Percentiles rank a stretch among this genome's conserved stretches.
These are phyloP conservation scores for Lichtheimia ornata DNA, from an alignment of 371 early-diverging fungal species.

Conservation along the genomic window DNA sequence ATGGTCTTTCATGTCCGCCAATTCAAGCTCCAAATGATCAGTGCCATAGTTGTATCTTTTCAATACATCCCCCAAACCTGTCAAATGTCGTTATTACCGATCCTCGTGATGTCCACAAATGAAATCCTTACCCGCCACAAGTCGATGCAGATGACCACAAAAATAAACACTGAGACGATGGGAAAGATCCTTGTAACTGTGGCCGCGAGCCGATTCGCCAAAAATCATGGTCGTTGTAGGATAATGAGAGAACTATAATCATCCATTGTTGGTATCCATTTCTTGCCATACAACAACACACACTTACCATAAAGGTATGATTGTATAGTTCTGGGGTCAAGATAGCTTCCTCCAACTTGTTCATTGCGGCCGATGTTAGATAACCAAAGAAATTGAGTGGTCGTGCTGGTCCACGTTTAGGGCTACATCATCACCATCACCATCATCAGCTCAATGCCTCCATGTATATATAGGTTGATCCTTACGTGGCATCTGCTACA, in stretches of 20 bases:
- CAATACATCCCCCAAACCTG: slow-evolving; percentile 66
- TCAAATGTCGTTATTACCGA: neutral
- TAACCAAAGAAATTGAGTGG: slow-evolving; percentile 93
- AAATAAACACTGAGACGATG: slow-evolving; percentile 69
- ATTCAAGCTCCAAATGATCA: slow-evolving; percentile 78
- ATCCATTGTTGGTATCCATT: neutral
- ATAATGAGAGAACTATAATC: slow-evolving; percentile 71
- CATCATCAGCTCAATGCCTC: neutral
- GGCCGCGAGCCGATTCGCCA: slow-evolving; percentile 62
- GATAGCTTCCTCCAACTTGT: slow-evolving; percentile 52
- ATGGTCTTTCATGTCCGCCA: slow-evolving; percentile 87
- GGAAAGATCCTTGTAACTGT: slow-evolving; percentile 63
- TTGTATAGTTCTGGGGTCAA: slow-evolving; percentile 36
- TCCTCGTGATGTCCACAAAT: neutral
- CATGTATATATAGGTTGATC: neutral
- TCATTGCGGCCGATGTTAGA: slow-evolving; percentile 73
- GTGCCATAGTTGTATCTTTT: slow-evolving; percentile 60
- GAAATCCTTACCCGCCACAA: slow-evolving; percentile 55
- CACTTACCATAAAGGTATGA: slow-evolving; percentile 67
- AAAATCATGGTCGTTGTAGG: slow-evolving; percentile 80
- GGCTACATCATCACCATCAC: slow-evolving; percentile 34
- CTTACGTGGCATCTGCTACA: slow-evolving; percentile 81
- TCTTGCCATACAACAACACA: neutral
- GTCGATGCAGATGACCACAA: slow-evolving; percentile 87
- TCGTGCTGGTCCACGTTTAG: slow-evolving; percentile 72